A percentile compares a stretch with the other conserved stretches of the same genome.
Conservation (phyloP, 495 filamentous ascomycete genomes). For the Xylaria cubensis region DNA sequence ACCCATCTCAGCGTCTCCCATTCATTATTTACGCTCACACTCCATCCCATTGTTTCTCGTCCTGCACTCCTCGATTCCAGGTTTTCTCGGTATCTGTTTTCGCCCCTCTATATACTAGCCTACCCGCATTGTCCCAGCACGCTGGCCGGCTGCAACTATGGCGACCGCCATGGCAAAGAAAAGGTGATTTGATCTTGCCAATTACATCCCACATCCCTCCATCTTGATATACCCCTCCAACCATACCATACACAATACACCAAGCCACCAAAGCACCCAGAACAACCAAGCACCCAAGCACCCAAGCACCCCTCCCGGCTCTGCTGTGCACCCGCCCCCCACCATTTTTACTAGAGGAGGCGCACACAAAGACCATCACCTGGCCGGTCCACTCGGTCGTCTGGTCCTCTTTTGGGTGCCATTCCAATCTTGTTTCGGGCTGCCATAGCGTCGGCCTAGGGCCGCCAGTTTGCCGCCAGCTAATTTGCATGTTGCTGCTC, state of each 20-base stretch:
- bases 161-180: constrained; percentile 36
- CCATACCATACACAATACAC: background rate
- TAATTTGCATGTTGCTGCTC: constrained; percentile 24
- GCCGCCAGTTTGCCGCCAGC: constrained; percentile 13
- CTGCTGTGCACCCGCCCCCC: constrained; percentile 24
- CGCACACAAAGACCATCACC: constrained; percentile 26
- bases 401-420: constrained; percentile 24
- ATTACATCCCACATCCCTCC: constrained; percentile 4
- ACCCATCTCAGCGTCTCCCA: background rate
- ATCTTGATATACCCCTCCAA: constrained; percentile 26
- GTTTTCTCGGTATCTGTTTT: constrained; percentile 22
- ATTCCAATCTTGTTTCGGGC: constrained; percentile 29
- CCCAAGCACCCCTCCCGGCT: constrained; percentile 8
- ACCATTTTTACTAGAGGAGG: constrained; percentile 23
- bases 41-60: constrained; percentile 19
- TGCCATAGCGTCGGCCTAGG: constrained; percentile 25
- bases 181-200: constrained; percentile 32
- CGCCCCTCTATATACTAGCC: constrained; percentile 36
- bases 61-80: constrained; percentile 13
- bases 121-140: constrained; percentile 27
- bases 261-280: background rate
- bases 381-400: constrained; percentile 11
- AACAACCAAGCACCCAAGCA: background rate
- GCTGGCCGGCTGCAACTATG: constrained; percentile 33
- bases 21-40: constrained; percentile 13